Base-by-base conservation (phyloP, 257 asterid genomes). In the Haberlea rhodopensis region DNA sequence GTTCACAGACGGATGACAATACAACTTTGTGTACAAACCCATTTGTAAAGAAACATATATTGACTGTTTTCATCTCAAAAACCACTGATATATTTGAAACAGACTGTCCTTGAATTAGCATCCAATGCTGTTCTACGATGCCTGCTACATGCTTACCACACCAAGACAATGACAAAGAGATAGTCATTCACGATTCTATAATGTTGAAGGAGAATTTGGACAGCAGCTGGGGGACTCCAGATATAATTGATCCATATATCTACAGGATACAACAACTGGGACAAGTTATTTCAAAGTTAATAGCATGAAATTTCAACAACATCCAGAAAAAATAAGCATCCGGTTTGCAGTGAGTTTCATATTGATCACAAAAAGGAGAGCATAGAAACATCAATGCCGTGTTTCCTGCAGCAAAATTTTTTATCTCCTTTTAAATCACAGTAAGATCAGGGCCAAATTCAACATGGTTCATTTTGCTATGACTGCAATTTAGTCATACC, bases 171-270 rank as follows among this genome's bases (percentile, higher is more conserved):
- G 28, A 29, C 19, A 16, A 15, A 19, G 43, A 32, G 27, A 43
- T 21, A 13, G 31, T 7, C 1, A 23, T 32, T 75, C 71, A 63
- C 6, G 76, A 66, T 31, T 85, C 88, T 49, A 86, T 58, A 5
- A 67, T 62, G 80, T 85, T 87, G 87, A 85, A 81, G 60, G 96
- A 76, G 81, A 81, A 85, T 68, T 76, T 87, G 25, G 99, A 92
- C 43, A 87, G 87, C 81, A 92, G 84, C 74, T 73, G 91, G 9
- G 99, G 97, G 23, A 84, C 76, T 46, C 85, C 91, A 9, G 95
- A 80, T 73, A 89, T 74, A 60, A 84, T 66, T 20, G 84, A 80
- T 45, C 97, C 96, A 53, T 89, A 92, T 2, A 80, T 76, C 96
- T 87, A 74, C 84, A 76, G 10, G 67, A 64, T 53, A 60, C 40